phyloP scores from a whole-genome alignment of 2,329 filamentous ascomycete species.

The Aspergillus sp. region DNA sequence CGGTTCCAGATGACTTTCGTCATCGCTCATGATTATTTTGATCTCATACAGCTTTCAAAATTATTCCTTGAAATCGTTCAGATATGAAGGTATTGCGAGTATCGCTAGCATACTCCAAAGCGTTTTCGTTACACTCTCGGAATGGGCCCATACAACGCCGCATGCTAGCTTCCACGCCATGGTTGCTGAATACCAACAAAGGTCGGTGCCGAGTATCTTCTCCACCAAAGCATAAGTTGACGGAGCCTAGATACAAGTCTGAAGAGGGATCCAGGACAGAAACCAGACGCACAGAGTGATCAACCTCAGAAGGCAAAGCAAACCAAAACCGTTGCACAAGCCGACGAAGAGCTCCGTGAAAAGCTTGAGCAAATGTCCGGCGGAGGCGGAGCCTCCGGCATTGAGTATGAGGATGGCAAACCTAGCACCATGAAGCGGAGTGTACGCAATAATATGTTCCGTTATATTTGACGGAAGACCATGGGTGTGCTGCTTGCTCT shows the following conservation, averaged over 20 bases:
- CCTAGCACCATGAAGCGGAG: constrained; percentile 70
- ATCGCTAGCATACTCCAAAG: too few relatives aligned
- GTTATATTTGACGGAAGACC: constrained; percentile 51
- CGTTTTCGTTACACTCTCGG: too few relatives aligned
- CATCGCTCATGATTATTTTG: too few relatives aligned
- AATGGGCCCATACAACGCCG: too few relatives aligned
- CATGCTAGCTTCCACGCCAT: too few relatives aligned
- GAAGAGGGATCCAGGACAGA: background rate
- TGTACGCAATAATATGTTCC: constrained; percentile 75
- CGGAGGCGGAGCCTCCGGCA: constrained; percentile 66
- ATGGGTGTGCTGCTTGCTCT: too few relatives aligned
- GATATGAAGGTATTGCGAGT: too few relatives aligned
- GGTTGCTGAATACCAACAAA: background rate
- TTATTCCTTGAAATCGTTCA: too few relatives aligned
- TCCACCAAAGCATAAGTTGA: background rate
- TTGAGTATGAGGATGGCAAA: constrained; percentile 73
- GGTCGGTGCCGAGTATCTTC: background rate
- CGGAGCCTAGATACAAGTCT: background rate
- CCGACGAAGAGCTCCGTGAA: constrained; percentile 64
- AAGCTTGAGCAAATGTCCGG: constrained; percentile 67
- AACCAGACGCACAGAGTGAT: constrained; percentile 3
- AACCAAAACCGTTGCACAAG: constrained; percentile 58
- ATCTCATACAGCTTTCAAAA: too few relatives aligned
- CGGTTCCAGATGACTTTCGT: too few relatives aligned
- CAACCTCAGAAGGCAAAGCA: constrained; percentile 17